A percentile compares a stretch with the other conserved stretches of the same genome.
Conservation (phyloP, 1,284 basidiomycete genomes). For the Tetrapyrgos nigripes region DNA sequence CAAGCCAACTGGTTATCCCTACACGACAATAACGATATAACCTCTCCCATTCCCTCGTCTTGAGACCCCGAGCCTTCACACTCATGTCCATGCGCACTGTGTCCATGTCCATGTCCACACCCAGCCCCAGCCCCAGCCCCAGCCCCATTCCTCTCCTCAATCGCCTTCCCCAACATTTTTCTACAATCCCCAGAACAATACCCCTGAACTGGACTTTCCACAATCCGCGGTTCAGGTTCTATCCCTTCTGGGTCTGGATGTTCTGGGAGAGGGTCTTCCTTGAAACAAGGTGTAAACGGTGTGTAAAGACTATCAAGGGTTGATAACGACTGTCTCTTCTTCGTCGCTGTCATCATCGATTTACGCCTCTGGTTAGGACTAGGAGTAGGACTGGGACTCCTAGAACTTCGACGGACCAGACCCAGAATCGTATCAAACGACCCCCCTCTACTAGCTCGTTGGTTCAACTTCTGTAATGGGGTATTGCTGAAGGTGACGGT, state of each 20-base stretch:
- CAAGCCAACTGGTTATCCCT: constrained; percentile 40
- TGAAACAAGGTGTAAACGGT: no score
- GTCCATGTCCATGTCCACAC: not conserved
- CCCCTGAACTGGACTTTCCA: constrained; percentile 6
- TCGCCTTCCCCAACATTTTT: not conserved
- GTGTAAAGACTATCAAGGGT: no score
- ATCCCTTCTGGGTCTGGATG: no score
- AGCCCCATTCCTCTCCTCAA: not conserved
- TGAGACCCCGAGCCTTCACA: not conserved
- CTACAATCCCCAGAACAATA: constrained; percentile 13
- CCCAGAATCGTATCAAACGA: no score
- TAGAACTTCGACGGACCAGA: no score
- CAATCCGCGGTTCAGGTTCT: not conserved
- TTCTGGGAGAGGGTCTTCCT: no score
- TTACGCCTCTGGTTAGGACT: no score
- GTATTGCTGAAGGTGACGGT: no score
- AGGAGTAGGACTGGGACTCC: no score
- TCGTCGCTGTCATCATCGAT: no score
- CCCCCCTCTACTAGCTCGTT: no score
- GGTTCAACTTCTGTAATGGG: not conserved
- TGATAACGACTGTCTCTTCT: no score
- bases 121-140: constrained; percentile 9
- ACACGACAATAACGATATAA: constrained; percentile 38
- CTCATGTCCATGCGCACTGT: not conserved
- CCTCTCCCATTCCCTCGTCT: constrained; percentile 20